These are phyloP conservation scores for Boletellus ananas DNA, from an alignment of 768 basidiomycete species.

Conservation along the genomic window DNA sequence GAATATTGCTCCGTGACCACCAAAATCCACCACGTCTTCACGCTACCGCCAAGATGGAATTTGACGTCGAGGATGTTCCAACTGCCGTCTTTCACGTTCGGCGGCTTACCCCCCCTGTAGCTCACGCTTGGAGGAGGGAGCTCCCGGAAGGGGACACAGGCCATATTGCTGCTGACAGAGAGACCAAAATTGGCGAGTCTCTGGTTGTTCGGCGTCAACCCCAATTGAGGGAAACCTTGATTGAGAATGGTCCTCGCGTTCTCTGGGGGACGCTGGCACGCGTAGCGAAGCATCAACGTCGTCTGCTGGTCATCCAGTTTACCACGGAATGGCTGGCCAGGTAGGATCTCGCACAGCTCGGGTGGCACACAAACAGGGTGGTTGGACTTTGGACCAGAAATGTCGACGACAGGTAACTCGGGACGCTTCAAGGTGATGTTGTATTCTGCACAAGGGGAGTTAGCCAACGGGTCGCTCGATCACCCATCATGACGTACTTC, in stretches of 20 bases:
- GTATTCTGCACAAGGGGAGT: conserved; percentile 46
- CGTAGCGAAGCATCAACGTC: conserved; percentile 63
- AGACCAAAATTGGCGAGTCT: conserved; percentile 57
- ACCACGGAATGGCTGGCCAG: conserved; percentile 57
- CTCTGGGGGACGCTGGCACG: conserved; percentile 57
- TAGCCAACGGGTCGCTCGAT: neutral
- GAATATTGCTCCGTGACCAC: conserved; percentile 50
- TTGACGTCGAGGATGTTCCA: conserved; percentile 78
- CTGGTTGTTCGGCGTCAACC: conserved; percentile 39
- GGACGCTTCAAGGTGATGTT: conserved; percentile 47
- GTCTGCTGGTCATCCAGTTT: conserved; percentile 62
- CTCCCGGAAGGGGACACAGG: conserved; percentile 60
- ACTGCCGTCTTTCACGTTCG: conserved; percentile 51
- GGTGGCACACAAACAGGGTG: conserved; percentile 51
- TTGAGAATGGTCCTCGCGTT: conserved; percentile 58
- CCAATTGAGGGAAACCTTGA: conserved; percentile 56
- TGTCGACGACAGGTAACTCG: conserved; percentile 55
- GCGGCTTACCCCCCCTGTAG: conserved; percentile 46
- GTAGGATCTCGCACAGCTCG: conserved; percentile 64
- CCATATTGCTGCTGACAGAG: conserved; percentile 53
- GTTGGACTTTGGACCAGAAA: conserved; percentile 34
- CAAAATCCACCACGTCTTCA: conserved; percentile 64
- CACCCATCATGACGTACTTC: conserved; percentile 41
- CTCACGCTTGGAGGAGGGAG: conserved; percentile 54
- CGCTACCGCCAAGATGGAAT: conserved; percentile 53